Conservation (phyloP, 257 asterid species). For the Solanum megistacrolobum region DNA sequence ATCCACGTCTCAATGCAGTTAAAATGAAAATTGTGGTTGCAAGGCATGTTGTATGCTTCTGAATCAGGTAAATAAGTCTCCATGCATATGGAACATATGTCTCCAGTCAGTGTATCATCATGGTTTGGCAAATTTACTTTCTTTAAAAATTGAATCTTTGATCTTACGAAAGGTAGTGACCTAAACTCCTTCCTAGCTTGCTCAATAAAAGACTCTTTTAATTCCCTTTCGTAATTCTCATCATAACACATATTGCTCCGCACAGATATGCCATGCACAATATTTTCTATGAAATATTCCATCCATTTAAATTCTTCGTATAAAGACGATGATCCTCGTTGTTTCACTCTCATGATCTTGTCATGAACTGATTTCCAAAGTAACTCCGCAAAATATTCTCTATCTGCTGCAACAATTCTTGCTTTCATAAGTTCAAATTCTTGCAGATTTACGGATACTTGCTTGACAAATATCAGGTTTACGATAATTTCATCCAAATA, state of each 20-base stretch:
- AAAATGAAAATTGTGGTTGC: neutral
- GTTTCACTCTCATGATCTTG: neutral
- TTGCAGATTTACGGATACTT: neutral
- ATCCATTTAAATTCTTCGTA: neutral
- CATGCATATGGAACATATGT: neutral
- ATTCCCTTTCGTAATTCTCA: neutral
- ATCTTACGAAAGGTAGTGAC: neutral
- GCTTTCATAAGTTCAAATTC: neutral
- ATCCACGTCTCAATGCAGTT: neutral
- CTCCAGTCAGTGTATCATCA: neutral
- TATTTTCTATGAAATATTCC: neutral
- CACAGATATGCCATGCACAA: neutral
- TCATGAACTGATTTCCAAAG: neutral
- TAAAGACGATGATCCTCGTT: neutral
- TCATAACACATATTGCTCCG: neutral
- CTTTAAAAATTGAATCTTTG: neutral
- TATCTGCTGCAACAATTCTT: neutral
- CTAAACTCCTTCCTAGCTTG: neutral
- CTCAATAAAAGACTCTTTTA: neutral
- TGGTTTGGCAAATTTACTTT: neutral
- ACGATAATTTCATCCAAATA: neutral
- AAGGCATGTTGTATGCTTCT: neutral
- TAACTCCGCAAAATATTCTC: neutral
- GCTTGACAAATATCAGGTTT: neutral
- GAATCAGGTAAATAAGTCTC: neutral